Evolutionary conservation across 805 yeast species (phyloP), one percentile per base, ranked within the genome.

Genomic region (Pichia cabralensis): DNA sequence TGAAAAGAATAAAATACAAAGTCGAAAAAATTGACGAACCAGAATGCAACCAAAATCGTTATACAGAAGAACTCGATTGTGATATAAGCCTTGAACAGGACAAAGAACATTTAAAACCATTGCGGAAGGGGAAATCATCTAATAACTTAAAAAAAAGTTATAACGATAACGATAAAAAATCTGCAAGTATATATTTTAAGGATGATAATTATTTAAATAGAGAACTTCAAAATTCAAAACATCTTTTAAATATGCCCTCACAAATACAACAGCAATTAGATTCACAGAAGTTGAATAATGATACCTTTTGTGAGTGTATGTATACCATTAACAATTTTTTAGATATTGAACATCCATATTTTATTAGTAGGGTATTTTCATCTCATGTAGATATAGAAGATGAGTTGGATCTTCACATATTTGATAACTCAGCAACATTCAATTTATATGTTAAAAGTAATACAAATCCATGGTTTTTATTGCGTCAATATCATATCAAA

Each of bases 361-460:
- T 58, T 33, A 50, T 65, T 3, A 62, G 67, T 35, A 59, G 64
- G 33, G 42, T 54, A 1, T 46, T 45, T 15, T 33, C 46, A 3
- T 32, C 49, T 6, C 48, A 57, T 9, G 39, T 55, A 16, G 49
- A 55, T 13, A 6, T 55, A 3, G 31, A 28, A 11, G 58, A 55
- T 25, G 54, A 50, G 3, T 14, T 54, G 14, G 44, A 44, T 24
- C 39, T 55, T 13, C 28, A 28, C 5, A 20, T 49, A 12, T 45
- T 41, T 12, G 22, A 35, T 8, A 52, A 46, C 10, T 48, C 55
- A 1, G 35, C 49, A 4, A 47, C 58, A 0, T 16, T 52, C 20
- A 53, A 50, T 40, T 10, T 54, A 4, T 55, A 44, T 28, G 33
- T 44, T 8, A 45, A 40, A 22, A 8, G 8, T 6, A 17, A 35